Evolutionary conservation across 1,284 basidiomycete genomes (phyloP), one percentile per base, ranked within the genome.

Genomic region (Lentinula novae-zelandiae): DNA sequence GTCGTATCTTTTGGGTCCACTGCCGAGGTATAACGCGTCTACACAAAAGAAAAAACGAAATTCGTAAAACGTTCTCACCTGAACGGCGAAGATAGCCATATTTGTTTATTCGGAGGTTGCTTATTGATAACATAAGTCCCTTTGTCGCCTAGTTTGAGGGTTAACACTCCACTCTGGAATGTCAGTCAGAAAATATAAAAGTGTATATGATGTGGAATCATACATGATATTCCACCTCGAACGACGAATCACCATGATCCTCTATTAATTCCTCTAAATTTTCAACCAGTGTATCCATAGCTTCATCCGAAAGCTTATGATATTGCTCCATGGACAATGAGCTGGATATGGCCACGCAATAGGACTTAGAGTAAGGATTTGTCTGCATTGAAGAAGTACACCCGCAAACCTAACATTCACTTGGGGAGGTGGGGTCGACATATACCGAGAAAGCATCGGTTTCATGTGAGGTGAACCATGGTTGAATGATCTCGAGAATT

Each of bases 81-180:
- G 64, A 88, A 71, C 0, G 96, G 96, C 39, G 94, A 96, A 10
- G 93, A 96, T 38, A 99, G 81, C 96, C 96, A 99, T 70, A 99
- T 98, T 74, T 99, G 97, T 75, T 95, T 95, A 72, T 98, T 98
- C 5, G 97, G 96, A 8, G 96, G 96, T 75, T 99, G 96, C 80
- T 99, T 99, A 79, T 99, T 99, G 78, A 99, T 92, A 46, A 98
- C 96, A 77, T 98, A 99, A n/a, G 93, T 98, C 17, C 96, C 96
- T 64, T 90, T 80, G 7, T 83, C 78, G 39, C 92, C 95, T 17
- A 98, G 80, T 53, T 82, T 81, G 56, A 98, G 83, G 2, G 94
- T 99, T 62, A 99, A 77, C 36, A 99, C 96, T 27, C 96, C 96
- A 66, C 78, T 79, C 80, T 78, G 64, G 33, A 44, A 27, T 22